Evolutionary conservation across 1,139 yeast species (phyloP), one percentile per base, ranked within the genome.

Genomic region (Pichia sp.): DNA sequence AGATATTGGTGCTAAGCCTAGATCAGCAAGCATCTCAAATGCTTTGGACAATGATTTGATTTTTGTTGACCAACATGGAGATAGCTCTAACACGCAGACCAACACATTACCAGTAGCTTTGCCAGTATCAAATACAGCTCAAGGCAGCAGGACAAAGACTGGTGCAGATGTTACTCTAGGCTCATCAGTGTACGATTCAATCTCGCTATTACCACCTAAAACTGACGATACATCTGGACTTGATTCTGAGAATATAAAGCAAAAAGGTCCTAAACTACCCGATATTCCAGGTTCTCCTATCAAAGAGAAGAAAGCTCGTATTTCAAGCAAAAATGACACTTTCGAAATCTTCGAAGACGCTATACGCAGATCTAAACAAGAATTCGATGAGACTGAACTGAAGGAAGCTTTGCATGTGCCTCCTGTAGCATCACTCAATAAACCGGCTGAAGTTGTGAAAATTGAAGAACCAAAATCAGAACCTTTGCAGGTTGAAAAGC

Each of bases 201-300:
- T 36, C 6, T 42, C 52, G 14, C 57, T 65, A 7, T n/a, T 48
- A 14, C 24, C 29, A 34, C 52, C 53, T 5, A 58, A 56, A 52
- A 63, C 60, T 46, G 65, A 69, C 2, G 61, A 63, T 38, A 68
- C 64, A 50, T 63, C 66, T 57, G 53, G 54, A 14, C 31, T 17
- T 46, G 59, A 59, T 42, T 62, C 70, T 5, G 62, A 61, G 24
- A 61, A 61, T 46, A 57, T 54, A 36, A 58, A 60, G 16, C 51
- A 63, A 46, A 65, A 64, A 54, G 55, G 58, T 31, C 55, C 64
- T 44, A 59, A 62, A 36, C 52, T 70, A 43, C 73, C 73, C 7
- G 67, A 66, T 47, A 66, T 69, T 52, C 72, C 73, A n/a, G 69
- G 67, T 9, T 68, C 71, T 16, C 73, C 73, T 33, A 58, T 67